Evolutionary conservation across 2,329 filamentous ascomycete species (phyloP).

Genomic region (Xylaria sp.): DNA sequence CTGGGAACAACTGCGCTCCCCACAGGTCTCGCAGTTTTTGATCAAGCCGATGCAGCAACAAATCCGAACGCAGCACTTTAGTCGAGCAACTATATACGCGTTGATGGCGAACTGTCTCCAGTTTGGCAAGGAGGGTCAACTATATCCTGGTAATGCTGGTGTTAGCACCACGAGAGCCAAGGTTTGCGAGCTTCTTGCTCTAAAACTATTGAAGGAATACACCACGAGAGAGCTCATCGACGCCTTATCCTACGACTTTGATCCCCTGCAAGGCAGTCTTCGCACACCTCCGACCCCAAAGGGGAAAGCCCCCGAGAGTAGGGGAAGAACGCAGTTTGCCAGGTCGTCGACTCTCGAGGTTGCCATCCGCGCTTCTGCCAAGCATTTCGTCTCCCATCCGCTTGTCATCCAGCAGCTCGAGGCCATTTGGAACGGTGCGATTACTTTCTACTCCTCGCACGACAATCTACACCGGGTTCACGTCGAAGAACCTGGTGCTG

Average conservation of each 20-base stretch:
- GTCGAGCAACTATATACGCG: constrained; percentile 85
- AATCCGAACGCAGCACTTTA: constrained; percentile 84
- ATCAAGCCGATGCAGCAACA: constrained; percentile 95
- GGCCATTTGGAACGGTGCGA: constrained; percentile 95
- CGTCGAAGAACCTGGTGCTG: constrained; percentile 42
- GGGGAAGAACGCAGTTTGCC: constrained; percentile 66
- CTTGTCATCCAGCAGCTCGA: constrained; percentile 94
- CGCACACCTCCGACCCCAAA: constrained; percentile 54
- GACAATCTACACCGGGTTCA: constrained; percentile 80
- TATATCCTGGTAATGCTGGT: constrained; percentile 84
- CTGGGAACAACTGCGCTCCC: constrained; percentile 96
- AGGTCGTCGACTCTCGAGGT: constrained; percentile 92
- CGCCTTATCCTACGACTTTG: constrained; percentile 93
- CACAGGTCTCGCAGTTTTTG: constrained; percentile 94
- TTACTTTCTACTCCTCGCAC: constrained; percentile 90
- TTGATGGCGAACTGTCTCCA: constrained; percentile 94
- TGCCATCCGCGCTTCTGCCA: constrained; percentile 90
- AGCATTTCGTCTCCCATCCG: constrained; percentile 90
- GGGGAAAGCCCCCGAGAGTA: constrained; percentile 50
- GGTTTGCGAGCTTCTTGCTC: constrained; percentile 89
- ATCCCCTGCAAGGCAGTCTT: constrained; percentile 84
- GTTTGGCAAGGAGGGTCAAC: constrained; percentile 86
- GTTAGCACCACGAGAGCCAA: constrained; percentile 85
- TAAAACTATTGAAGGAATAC: constrained; percentile 91
- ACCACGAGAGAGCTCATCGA: constrained; percentile 90